Evolutionary conservation across 805 yeast species (phyloP).

Genomic region (Lipomyces kockii): DNA sequence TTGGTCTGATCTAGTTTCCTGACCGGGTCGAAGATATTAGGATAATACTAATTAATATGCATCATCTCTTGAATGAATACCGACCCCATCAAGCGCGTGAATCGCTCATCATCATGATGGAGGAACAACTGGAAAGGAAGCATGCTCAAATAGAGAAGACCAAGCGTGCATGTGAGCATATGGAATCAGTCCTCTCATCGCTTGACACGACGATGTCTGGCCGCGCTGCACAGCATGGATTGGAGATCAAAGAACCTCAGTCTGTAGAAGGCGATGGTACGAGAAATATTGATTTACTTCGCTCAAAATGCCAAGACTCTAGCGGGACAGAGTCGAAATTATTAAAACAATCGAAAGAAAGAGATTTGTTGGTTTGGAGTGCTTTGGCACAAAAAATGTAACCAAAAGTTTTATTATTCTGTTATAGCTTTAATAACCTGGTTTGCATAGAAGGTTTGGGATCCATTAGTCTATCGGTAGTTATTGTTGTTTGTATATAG

Average conservation of each 20-base stretch:
- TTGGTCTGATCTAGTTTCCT: constrained; percentile 46
- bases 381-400: not conserved
- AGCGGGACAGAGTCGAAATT: not conserved
- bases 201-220: not conserved
- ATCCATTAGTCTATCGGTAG: too few species aligned
- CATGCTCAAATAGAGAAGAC: constrained; percentile 57
- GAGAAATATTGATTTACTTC: not conserved
- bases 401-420: not conserved
- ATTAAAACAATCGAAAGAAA: not conserved
- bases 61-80: constrained; percentile 88
- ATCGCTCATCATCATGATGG: constrained; percentile 73
- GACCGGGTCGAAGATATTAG: constrained; percentile 78
- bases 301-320: not conserved
- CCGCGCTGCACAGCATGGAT: not conserved
- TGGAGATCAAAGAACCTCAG: not conserved
- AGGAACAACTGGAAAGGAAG: constrained; percentile 70
- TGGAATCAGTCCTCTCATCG: constrained; percentile 48
- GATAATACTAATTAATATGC: constrained; percentile 81
- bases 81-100: constrained; percentile 96
- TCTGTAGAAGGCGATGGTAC: too few species aligned
- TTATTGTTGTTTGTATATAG: too few species aligned
- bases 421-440: too few species aligned
- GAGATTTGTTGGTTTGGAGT: not conserved
- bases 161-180: constrained; percentile 49
- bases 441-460: too few species aligned